Evolutionary conservation across 2,329 filamentous ascomycete species (phyloP).

Genomic region (Nigrospora osmanthi): DNA sequence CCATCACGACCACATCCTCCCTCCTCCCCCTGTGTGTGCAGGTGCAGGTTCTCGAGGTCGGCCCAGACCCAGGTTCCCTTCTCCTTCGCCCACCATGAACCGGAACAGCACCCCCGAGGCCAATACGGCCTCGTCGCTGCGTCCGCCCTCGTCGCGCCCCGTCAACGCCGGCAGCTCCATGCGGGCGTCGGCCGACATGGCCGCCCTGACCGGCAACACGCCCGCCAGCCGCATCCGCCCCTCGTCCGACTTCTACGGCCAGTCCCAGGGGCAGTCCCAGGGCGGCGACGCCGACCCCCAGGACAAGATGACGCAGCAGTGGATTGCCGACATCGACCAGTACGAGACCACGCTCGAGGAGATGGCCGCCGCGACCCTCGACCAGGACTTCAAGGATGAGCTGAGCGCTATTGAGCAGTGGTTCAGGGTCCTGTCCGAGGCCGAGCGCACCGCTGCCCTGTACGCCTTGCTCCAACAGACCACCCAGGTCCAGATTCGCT

Average conservation of each 20-base stretch:
- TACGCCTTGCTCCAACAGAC: constrained; percentile 97
- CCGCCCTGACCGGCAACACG: constrained; percentile 63
- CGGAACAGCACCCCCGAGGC: constrained; percentile 97
- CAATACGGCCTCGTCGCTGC: constrained; percentile 70
- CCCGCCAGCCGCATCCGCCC: constrained; percentile 77
- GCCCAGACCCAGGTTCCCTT: too few relatives aligned
- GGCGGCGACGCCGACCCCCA: constrained; percentile 71
- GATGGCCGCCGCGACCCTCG: constrained; percentile 96
- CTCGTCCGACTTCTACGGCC: constrained; percentile 90
- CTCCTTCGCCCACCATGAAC: constrained; percentile 39
- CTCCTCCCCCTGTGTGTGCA: too few relatives aligned
- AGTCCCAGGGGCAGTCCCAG: constrained; percentile 59
- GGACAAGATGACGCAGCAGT: constrained; percentile 93
- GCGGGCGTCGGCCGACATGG: constrained; percentile 93
- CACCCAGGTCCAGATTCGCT: constrained; percentile 96
- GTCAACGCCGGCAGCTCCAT: constrained; percentile 77
- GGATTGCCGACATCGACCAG: constrained; percentile 98
- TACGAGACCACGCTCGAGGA: constrained; percentile 98
- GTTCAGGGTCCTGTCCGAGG: constrained; percentile 96
- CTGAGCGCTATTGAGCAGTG: constrained; percentile 98
- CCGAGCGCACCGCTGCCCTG: constrained; percentile 87
- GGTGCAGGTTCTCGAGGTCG: too few relatives aligned
- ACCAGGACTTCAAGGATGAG: constrained; percentile 99
- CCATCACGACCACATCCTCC: not conserved
- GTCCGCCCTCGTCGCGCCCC: constrained; percentile 71